Base-by-base conservation (phyloP, 345 rosid genomes). In the Garcia nutans region DNA sequence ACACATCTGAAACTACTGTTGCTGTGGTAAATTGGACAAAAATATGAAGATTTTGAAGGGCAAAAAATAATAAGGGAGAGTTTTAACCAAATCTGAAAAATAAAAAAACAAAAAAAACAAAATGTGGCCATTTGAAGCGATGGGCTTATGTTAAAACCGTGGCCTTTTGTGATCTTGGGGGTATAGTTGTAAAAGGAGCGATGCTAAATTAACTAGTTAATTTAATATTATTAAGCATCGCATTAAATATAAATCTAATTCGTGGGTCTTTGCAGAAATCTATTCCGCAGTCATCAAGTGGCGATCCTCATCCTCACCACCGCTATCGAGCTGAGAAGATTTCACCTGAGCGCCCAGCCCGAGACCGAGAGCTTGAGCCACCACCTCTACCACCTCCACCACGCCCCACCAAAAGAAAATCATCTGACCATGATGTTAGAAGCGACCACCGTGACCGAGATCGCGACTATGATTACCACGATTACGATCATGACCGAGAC, bases 391-490 rank as follows among this genome's bases (percentile, higher is more conserved):
- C 61, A 7, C 49, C 47, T 3, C 89, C 87, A 2, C 85, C 86
- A 0, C 93, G 88, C 9, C 85, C 89, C 11, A 78, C 85, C 63
- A 93, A 91, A 78, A 85, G 98, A 64, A 93, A 90, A 76, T 69
- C 94, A 37, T 37, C 41, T 37, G 41, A 37, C 6, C 41, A 37
- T 2, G 91, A 84, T 16, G 89, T 83, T 77, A 75, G 76, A 12
- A 85, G 84, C 1, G 81, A 74, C 63, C 82, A 88, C 1, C 83
- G 76, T 23, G 81, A 87, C 49, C 55, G 62, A 50, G 73, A 55
- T 55, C 84, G 79, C 24, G 89, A 85, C 13, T 9, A 67, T 65
- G 82, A 70, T 16, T 83, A 86, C 65, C 76, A 69, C 41, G 86
- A 80, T 13, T 62, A 70, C 12, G 89, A 71, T 66, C 67, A 62